Percentiles rank a stretch among this genome's conserved stretches.
These are phyloP conservation scores for Diaporthe velutina DNA, from an alignment of 2,329 filamentous ascomycete species.

Conservation along the genomic window DNA sequence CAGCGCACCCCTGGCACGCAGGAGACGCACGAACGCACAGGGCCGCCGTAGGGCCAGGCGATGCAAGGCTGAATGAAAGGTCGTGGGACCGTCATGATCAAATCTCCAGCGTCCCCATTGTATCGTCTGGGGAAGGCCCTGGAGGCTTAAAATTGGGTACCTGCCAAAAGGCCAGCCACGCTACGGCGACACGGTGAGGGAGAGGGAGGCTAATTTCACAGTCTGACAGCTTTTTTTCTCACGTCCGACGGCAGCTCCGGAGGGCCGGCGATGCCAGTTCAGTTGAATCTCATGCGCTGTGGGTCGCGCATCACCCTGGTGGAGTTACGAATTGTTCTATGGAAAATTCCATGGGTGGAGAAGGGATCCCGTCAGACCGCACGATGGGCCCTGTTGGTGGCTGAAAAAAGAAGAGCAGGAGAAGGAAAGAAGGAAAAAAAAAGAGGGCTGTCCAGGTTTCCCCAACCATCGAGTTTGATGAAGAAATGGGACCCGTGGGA, in stretches of 20 bases:
- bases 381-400: constrained; percentile 17
- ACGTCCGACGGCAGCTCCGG: constrained; percentile 32
- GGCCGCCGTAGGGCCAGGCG: constrained; percentile 26
- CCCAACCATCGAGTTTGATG: constrained; percentile 33
- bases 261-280: constrained; percentile 22
- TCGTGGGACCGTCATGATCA: constrained; percentile 22
- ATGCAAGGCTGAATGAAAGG: constrained; percentile 31
- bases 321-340: constrained; percentile 39
- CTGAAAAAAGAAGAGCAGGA: background rate
- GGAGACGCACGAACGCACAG: constrained; percentile 12
- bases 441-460: constrained; percentile 34
- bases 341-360: constrained; percentile 40
- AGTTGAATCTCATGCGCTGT: constrained; percentile 32
- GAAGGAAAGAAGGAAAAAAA: background rate
- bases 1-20: constrained; percentile 3
- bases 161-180: constrained; percentile 8
- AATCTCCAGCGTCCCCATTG: constrained; percentile 25
- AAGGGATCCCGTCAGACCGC: constrained; percentile 29
- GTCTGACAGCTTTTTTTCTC: constrained; percentile 14
- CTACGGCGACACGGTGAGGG: constrained; percentile 13
- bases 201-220: constrained; percentile 11
- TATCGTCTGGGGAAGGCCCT: constrained; percentile 34
- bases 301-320: constrained; percentile 27
- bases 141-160: constrained; percentile 27
- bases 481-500: constrained; percentile 24